Evolutionary conservation across 2,329 filamentous ascomycete genomes (phyloP).

Genomic region (Myriosclerotinia curreyana): DNA sequence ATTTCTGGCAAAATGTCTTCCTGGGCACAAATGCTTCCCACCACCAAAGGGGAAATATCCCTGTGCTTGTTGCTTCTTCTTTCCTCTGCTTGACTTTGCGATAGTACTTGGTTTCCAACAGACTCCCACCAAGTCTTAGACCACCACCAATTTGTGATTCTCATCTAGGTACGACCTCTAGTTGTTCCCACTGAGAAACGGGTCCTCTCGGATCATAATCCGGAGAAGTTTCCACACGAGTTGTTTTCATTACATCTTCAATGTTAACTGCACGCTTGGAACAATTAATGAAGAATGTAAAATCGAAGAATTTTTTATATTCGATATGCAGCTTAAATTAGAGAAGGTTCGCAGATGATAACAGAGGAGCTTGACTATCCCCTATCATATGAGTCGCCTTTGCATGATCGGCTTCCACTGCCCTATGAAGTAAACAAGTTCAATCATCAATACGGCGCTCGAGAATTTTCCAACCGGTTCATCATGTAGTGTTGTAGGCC

Average conservation of each 20-base stretch:
- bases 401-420: not conserved
- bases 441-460: not conserved
- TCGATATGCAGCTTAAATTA: constrained; percentile 44
- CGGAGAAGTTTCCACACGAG: constrained; percentile 31
- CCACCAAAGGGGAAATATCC: constrained; percentile 44
- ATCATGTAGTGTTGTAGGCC: not conserved
- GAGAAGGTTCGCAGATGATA: constrained; percentile 43
- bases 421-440: not conserved
- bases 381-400: too few species aligned
- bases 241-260: constrained; percentile 38
- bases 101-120: constrained; percentile 28
- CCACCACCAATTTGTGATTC: too few species aligned
- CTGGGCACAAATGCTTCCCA: constrained; percentile 44
- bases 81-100: constrained; percentile 25
- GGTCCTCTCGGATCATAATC: constrained; percentile 35
- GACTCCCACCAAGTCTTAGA: too few species aligned
- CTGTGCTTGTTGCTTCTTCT: constrained; percentile 28
- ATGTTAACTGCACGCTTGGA: constrained; percentile 43
- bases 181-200: too few species aligned
- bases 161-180: too few species aligned
- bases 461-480: not conserved
- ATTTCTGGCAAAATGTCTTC: constrained; percentile 43
- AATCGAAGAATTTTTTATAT: constrained; percentile 43
- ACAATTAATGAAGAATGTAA: constrained; percentile 45
- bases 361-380: not conserved